These are phyloP conservation scores for Jimgerdemannia flammicorona DNA, from an alignment of 192 early-diverging fungal species.

Conservation along the genomic window DNA sequence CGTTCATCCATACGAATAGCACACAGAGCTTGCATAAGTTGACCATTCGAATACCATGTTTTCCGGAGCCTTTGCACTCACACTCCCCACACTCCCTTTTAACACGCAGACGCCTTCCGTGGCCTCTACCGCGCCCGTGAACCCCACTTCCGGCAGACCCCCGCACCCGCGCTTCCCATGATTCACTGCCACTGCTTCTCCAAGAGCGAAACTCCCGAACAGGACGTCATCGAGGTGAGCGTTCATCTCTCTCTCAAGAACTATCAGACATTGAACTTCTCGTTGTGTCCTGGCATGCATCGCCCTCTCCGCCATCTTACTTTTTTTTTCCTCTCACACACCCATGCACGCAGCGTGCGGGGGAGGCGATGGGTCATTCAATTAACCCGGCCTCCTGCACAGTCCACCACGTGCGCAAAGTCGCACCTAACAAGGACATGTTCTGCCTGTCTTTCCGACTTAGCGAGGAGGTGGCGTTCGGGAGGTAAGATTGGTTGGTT, in stretches of 20 bases:
- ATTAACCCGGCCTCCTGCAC: conserved; percentile 24
- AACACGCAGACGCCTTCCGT: conserved; percentile 75
- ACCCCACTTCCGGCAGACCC: conserved; percentile 24
- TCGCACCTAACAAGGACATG: conserved; percentile 99
- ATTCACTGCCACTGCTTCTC: conserved; percentile 98
- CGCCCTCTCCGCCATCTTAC: not conserved
- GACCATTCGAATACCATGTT: not conserved
- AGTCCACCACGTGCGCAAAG: conserved; percentile 86
- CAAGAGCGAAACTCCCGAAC: conserved; percentile 62
- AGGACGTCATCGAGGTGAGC: conserved; percentile 59
- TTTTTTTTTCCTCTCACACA: not conserved
- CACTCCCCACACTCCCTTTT: not conserved
- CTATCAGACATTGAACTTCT: not conserved
- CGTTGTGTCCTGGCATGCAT: not conserved
- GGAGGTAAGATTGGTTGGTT: not conserved
- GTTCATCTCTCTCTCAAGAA: conserved; percentile 19
- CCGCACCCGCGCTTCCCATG: conserved; percentile 61
- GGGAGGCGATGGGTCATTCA: conserved; percentile 45
- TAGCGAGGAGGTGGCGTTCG: conserved; percentile 72
- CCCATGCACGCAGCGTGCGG: conserved; percentile 38
- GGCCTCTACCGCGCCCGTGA: conserved; percentile 66
- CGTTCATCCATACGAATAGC: no score
- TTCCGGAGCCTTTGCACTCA: not conserved
- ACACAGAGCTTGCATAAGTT: not conserved
- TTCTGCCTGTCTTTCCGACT: conserved; percentile 87